phyloP scores from a whole-genome alignment of 345 rosid genomes.

The Eucalyptus marginata region DNA sequence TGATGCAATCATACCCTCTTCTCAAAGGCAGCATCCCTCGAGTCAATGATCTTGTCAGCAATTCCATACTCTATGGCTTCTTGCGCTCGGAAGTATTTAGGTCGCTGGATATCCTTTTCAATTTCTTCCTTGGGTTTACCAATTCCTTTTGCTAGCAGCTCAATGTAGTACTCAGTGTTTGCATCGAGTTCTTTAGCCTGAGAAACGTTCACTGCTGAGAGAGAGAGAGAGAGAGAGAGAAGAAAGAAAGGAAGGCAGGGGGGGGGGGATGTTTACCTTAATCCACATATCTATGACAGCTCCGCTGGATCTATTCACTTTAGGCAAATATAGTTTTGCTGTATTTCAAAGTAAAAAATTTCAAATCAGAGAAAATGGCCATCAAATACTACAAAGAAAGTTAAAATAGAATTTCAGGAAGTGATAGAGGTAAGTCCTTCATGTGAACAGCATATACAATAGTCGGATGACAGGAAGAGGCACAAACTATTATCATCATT shows the following conservation, averaged over 20 bases:
- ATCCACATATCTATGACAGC: constrained; percentile 80
- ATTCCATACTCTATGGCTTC: constrained; percentile 80
- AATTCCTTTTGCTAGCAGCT: constrained; percentile 64
- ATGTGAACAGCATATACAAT: neutral
- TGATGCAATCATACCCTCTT: constrained; percentile 9
- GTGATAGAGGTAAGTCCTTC: neutral
- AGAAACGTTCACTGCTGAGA: neutral
- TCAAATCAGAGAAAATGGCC: neutral
- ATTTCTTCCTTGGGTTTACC: constrained; percentile 81
- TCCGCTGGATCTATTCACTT: constrained; percentile 67
- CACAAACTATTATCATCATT: neutral
- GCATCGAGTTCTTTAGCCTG: constrained; percentile 84
- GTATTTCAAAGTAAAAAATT: constrained; percentile 8
- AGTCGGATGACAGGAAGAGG: neutral
- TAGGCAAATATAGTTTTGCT: constrained; percentile 76
- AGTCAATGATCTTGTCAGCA: constrained; percentile 66
- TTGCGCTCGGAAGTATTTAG: constrained; percentile 57
- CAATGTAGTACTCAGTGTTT: constrained; percentile 51
- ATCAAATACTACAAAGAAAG: neutral
- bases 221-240: neutral
- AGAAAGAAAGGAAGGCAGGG: neutral
- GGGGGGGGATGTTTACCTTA: constrained; percentile 25
- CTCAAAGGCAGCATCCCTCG: constrained; percentile 44
- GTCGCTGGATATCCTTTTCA: constrained; percentile 50
- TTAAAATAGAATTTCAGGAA: neutral